Conservation (phyloP, 257 asterid genomes). For the Solanum peruvianum region DNA sequence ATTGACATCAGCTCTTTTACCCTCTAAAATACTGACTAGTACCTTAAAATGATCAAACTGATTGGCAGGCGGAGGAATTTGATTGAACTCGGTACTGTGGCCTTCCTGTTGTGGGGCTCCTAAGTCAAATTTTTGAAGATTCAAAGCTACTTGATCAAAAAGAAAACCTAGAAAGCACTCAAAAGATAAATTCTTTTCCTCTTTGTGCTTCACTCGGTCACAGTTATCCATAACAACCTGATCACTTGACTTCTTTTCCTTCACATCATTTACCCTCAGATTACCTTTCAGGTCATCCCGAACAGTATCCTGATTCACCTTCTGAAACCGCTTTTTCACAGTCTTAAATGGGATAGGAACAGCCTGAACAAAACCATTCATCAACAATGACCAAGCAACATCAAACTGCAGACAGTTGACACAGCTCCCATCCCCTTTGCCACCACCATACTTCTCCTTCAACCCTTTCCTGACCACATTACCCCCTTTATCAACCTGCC, state of each 20-base stretch:
- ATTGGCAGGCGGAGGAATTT: conserved; percentile 12
- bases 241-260: conserved; percentile 19
- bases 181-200: conserved; percentile 44
- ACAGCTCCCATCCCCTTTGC: conserved; percentile 29
- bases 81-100: conserved; percentile 14
- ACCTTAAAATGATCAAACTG: conserved; percentile 53
- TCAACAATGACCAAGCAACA: conserved; percentile 50
- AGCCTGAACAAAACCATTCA: conserved; percentile 66
- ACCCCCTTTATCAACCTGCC: conserved; percentile 12
- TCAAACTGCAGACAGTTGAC: conserved; percentile 55
- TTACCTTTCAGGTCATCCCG: conserved; percentile 11
- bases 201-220: conserved; percentile 22
- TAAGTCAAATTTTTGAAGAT: conserved; percentile 51
- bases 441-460: conserved; percentile 46
- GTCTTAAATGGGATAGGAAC: conserved; percentile 53
- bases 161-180: conserved; percentile 61
- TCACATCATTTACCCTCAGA: conserved; percentile 12
- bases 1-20: conserved; percentile 77
- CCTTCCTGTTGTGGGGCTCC: conserved; percentile 36
- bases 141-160: conserved; percentile 55
- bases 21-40: conserved; percentile 52
- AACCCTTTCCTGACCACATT: conserved; percentile 30
- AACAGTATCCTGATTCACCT: conserved; percentile 17
- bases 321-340: conserved; percentile 39
- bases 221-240: neutral